These are phyloP conservation scores for Sphaerostilbella broomeana DNA, from an alignment of 2,329 filamentous ascomycete species.

Conservation along the genomic window DNA sequence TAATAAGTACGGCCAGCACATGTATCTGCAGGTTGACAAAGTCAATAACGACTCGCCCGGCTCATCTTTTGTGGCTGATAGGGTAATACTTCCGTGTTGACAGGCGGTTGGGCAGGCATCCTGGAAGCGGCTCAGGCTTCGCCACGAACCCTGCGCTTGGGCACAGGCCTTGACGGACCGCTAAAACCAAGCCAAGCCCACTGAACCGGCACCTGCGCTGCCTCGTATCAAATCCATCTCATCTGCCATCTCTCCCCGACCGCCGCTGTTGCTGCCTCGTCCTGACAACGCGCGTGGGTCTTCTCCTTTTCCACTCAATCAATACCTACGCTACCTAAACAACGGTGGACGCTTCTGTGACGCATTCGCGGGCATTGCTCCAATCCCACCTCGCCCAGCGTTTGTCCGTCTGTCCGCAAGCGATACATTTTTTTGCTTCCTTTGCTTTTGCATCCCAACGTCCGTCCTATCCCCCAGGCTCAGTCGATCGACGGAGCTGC, in stretches of 20 bases:
- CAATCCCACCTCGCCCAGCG: slow-evolving; percentile 10
- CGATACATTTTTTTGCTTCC: neutral
- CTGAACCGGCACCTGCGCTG: neutral
- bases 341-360: slow-evolving; percentile 9
- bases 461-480: neutral
- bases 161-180: slow-evolving; percentile 1
- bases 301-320: slow-evolving; percentile 13
- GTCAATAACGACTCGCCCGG: too few relatives aligned
- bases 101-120: too few relatives aligned
- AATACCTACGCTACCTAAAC: too few relatives aligned
- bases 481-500: neutral
- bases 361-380: slow-evolving; percentile 10
- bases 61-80: too few relatives aligned
- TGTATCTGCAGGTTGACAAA: too few relatives aligned
- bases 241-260: neutral
- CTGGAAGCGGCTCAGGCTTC: slow-evolving; percentile 4
- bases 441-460: slow-evolving; percentile 2
- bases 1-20: too few relatives aligned
- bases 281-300: slow-evolving; percentile 11
- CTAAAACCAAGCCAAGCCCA: neutral
- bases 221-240: neutral
- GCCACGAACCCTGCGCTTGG: slow-evolving; percentile 6
- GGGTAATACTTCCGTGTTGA: too few relatives aligned
- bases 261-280: slow-evolving; percentile 8
- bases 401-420: slow-evolving; percentile 4